Percentiles rank a stretch among this genome's conserved stretches.
phyloP scores from a whole-genome alignment of 1,139 yeast species.

The Yamadazyma dushanensis region DNA sequence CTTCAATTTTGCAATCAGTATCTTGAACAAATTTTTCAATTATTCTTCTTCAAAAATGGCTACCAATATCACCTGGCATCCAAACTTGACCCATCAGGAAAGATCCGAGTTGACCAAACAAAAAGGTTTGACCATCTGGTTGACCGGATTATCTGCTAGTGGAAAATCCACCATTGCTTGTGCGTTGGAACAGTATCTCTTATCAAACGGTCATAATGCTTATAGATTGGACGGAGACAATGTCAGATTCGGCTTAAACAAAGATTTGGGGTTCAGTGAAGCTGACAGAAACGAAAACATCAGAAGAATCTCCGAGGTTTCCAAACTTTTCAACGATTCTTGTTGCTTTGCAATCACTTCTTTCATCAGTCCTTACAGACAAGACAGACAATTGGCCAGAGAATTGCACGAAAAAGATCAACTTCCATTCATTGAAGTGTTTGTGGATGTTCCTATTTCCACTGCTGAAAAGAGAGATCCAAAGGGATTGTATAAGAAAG shows the following conservation, averaged over 20 bases:
- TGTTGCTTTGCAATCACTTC: slow-evolving; percentile 84
- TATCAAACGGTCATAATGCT: slow-evolving; percentile 66
- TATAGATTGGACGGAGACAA: slow-evolving; percentile 96
- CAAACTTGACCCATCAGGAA: slow-evolving; percentile 80
- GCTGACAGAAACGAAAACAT: slow-evolving; percentile 91
- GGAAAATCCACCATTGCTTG: slow-evolving; percentile 96
- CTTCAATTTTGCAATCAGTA: slow-evolving; percentile 12
- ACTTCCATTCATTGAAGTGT: slow-evolving; percentile 86
- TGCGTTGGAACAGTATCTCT: slow-evolving; percentile 81
- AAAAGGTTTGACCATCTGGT: slow-evolving; percentile 89
- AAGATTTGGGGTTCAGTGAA: slow-evolving; percentile 91
- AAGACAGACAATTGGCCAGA: slow-evolving; percentile 83
- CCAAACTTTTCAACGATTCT: slow-evolving; percentile 89
- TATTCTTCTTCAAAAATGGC: too few species aligned
- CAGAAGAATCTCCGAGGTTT: slow-evolving; percentile 88
- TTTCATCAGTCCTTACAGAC: slow-evolving; percentile 86
- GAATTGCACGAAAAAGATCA: slow-evolving; percentile 73
- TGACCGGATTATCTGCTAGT: slow-evolving; percentile 92
- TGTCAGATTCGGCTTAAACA: slow-evolving; percentile 89
- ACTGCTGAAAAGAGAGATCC: slow-evolving; percentile 97
- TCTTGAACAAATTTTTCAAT: slow-evolving; percentile 1
- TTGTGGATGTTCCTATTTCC: slow-evolving; percentile 86
- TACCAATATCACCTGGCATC: slow-evolving; percentile 95
- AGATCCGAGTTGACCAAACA: slow-evolving; percentile 72
- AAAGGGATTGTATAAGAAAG: slow-evolving; percentile 93